phyloP scores from a whole-genome alignment of 441 rosid genomes.

The Raphanus hybrid region DNA sequence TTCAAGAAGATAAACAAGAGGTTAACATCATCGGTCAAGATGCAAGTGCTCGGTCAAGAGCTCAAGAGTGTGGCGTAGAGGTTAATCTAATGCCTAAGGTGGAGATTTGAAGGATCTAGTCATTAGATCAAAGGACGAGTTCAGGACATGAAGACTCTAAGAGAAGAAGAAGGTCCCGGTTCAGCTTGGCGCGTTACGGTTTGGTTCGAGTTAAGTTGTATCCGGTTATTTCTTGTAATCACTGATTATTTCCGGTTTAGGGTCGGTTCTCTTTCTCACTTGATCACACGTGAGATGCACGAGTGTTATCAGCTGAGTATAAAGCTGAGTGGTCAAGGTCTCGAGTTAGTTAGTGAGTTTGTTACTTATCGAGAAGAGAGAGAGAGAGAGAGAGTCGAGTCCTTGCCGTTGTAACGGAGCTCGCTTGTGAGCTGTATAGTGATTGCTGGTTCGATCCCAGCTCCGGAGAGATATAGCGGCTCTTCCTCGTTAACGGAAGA shows the following conservation, averaged over 20 bases:
- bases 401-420: not conserved
- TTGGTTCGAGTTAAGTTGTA: too few relatives aligned
- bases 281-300: too few relatives aligned
- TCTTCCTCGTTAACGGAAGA: not conserved
- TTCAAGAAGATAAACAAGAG: not conserved
- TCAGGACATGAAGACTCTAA: not conserved
- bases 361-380: too few relatives aligned
- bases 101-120: not conserved
- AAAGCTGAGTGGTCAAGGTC: not conserved
- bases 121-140: not conserved
- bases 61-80: not conserved
- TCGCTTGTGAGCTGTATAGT: not conserved
- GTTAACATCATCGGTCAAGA: not conserved
- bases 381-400: not conserved
- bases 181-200: not conserved
- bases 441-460: not conserved
- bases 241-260: too few relatives aligned
- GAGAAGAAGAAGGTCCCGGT: not conserved
- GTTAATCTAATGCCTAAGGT: not conserved
- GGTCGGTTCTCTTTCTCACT: too few relatives aligned
- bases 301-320: too few relatives aligned
- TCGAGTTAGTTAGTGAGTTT: not conserved
- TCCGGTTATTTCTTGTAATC: too few relatives aligned
- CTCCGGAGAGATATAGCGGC: not conserved
- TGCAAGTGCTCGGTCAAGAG: not conserved